Conservation (phyloP, 2,329 filamentous ascomycete species). For the Aspergillus awamori region DNA sequence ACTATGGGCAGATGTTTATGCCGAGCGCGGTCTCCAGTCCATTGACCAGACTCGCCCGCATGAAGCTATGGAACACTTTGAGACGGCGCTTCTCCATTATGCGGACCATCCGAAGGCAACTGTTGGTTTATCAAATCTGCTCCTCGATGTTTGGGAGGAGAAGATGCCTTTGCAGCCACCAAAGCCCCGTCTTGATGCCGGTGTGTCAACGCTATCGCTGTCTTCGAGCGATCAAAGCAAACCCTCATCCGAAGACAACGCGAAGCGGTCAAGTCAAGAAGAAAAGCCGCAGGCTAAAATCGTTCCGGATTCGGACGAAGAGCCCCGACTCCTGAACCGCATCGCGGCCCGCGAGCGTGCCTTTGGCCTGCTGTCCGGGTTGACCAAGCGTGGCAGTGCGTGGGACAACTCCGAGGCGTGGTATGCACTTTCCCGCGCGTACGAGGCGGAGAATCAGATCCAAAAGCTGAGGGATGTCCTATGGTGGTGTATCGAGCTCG, state of each 20-base stretch:
- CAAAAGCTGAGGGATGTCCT: conserved; percentile 90
- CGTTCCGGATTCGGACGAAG: conserved; percentile 35
- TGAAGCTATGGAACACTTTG: conserved; percentile 74
- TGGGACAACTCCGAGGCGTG: conserved; percentile 96
- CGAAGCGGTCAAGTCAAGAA: background rate
- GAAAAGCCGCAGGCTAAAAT: conserved; percentile 2
- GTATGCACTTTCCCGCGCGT: conserved; percentile 82
- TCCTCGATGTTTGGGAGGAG: conserved; percentile 78
- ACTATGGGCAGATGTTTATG: conserved; percentile 79
- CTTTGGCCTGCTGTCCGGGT: conserved; percentile 75
- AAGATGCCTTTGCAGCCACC: conserved; percentile 43
- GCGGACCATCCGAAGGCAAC: conserved; percentile 80
- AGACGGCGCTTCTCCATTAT: conserved; percentile 76
- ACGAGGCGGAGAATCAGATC: conserved; percentile 81
- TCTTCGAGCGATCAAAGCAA: conserved; percentile 20
- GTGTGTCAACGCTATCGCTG: conserved; percentile 30
- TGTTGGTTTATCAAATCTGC: conserved; percentile 78
- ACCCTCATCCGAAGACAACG: conserved; percentile 7
- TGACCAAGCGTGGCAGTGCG: conserved; percentile 82
- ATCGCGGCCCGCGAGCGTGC: conserved; percentile 90
- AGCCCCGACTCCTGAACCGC: conserved; percentile 73
- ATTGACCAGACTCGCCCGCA: conserved; percentile 65
- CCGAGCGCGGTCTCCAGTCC: conserved; percentile 73
- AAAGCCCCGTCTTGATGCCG: conserved; percentile 32
- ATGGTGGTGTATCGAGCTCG: conserved; percentile 97